Percentiles rank a stretch among this genome's conserved stretches.
Conservation (phyloP, 768 basidiomycete species). For the Brasilioporus rufonigricans region DNA sequence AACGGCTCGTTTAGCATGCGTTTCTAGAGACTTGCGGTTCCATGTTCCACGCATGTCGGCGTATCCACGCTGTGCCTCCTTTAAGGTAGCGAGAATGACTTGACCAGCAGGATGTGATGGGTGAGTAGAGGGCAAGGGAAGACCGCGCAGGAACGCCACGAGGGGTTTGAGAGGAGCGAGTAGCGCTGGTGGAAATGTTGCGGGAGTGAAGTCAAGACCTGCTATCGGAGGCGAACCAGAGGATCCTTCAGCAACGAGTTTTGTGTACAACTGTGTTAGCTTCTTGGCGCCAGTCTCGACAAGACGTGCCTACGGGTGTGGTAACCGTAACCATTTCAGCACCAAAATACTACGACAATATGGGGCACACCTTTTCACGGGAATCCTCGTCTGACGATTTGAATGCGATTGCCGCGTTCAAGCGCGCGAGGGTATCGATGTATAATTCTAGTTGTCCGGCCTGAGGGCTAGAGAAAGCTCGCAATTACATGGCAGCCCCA, state of each 20-base stretch:
- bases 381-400: slow-evolving; percentile 57
- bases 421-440: slow-evolving; percentile 68
- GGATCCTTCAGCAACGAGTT: slow-evolving; percentile 82
- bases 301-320: slow-evolving; percentile 51
- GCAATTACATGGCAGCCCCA: background rate
- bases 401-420: slow-evolving; percentile 80
- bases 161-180: slow-evolving; percentile 58
- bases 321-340: background rate
- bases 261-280: slow-evolving; percentile 78
- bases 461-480: slow-evolving; percentile 54
- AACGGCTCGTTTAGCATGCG: slow-evolving; percentile 63
- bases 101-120: slow-evolving; percentile 78
- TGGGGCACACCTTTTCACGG: slow-evolving; percentile 46
- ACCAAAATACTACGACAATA: background rate
- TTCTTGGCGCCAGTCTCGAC: slow-evolving; percentile 84
- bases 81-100: slow-evolving; percentile 60
- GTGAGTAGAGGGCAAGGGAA: slow-evolving; percentile 77
- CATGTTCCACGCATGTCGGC: slow-evolving; percentile 85
- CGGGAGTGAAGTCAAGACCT: slow-evolving; percentile 51
- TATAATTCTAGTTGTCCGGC: slow-evolving; percentile 62
- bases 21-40: slow-evolving; percentile 72
- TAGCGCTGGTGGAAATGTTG: slow-evolving; percentile 54
- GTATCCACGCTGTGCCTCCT: slow-evolving; percentile 78
- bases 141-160: slow-evolving; percentile 63
- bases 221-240: slow-evolving; percentile 68